Conservation (phyloP, 495 filamentous ascomycete genomes). For the Xylaria curta region DNA sequence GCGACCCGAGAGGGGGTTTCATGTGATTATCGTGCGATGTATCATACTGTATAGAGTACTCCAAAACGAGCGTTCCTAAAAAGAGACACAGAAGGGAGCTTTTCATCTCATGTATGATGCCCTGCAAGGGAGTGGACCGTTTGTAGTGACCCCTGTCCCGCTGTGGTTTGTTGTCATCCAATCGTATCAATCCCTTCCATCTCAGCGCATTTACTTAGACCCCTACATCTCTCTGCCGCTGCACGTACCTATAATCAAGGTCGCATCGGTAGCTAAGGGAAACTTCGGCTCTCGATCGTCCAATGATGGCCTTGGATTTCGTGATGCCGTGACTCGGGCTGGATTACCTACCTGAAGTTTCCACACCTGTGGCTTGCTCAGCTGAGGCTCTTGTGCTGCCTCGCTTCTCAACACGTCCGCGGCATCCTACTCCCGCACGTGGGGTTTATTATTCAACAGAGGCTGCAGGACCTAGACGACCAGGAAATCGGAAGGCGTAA, state of each 20-base stretch:
- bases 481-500: background rate
- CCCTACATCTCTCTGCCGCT: background rate
- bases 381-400: slow-evolving; percentile 6
- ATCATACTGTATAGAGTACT: background rate
- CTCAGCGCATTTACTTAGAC: background rate
- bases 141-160: background rate
- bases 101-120: background rate
- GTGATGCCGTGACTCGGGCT: background rate
- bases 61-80: background rate
- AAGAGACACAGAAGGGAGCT: background rate
- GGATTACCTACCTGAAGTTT: background rate
- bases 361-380: slow-evolving; percentile 13
- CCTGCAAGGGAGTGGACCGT: background rate
- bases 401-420: background rate
- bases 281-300: background rate
- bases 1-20: background rate
- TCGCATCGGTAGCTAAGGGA: background rate
- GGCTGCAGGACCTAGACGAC: background rate
- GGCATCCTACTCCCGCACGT: background rate
- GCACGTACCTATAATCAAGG: background rate
- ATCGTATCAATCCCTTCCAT: slow-evolving; percentile 16
- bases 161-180: slow-evolving; percentile 1
- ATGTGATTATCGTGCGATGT: background rate
- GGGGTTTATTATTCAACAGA: background rate
- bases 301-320: background rate